These are phyloP conservation scores for Lactarius sp. DNA, from an alignment of 768 basidiomycete genomes.

Conservation along the genomic window DNA sequence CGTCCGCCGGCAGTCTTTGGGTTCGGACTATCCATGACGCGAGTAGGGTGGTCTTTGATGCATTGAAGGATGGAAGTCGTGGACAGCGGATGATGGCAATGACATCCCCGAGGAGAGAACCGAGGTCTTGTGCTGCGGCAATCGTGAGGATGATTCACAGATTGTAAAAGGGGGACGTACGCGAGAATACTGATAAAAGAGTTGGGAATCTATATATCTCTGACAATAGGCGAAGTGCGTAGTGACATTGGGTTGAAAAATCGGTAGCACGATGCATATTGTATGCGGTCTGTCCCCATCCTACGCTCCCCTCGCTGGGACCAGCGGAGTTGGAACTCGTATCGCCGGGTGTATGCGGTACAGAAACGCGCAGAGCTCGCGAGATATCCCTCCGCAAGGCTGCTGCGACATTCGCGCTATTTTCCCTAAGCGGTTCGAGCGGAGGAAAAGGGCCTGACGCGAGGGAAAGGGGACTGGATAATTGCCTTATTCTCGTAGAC, in stretches of 20 bases:
- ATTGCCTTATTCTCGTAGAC: constrained; percentile 14
- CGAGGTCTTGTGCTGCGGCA: constrained; percentile 10
- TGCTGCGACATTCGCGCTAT: neutral
- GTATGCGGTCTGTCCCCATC: neutral
- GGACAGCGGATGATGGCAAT: constrained; percentile 1
- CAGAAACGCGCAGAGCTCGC: neutral
- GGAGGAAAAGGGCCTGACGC: constrained; percentile 1
- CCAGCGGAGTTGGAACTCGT: neutral
- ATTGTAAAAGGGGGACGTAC: neutral
- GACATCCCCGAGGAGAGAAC: constrained; percentile 14
- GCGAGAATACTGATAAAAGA: constrained; percentile 9
- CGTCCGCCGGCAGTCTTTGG: constrained; percentile 13
- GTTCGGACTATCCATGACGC: constrained; percentile 17
- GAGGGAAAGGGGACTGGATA: neutral
- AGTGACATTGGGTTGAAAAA: constrained; percentile 12
- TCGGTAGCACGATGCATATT: neutral
- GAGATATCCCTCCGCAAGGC: constrained; percentile 17
- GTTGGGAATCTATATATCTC: constrained; percentile 17
- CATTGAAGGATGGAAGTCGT: neutral
- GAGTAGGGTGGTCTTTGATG: constrained; percentile 9
- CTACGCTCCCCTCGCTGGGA: neutral
- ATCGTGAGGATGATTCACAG: neutral
- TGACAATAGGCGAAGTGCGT: constrained; percentile 17
- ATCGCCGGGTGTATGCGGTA: neutral
- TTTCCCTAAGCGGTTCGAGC: constrained; percentile 8